Evolutionary conservation across 495 filamentous ascomycete genomes (phyloP), one percentile per base, ranked within the genome.

Genomic region (Tetracladium marchalianum): DNA sequence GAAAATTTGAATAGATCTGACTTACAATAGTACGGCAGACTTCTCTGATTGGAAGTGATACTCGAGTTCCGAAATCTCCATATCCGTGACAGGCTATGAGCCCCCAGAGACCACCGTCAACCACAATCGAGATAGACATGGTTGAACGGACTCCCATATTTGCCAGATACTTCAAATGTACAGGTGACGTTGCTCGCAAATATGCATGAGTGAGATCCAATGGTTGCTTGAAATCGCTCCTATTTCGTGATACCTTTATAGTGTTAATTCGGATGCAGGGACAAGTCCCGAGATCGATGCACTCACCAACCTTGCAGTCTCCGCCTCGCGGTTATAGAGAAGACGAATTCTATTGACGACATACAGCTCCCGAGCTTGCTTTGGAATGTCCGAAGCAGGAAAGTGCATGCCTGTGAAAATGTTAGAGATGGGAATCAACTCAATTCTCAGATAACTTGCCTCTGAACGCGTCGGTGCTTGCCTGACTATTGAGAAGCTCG

Each of bases 51-150:
- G 87, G 86, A 53, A 94, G 94, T 0, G 84, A 81, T 3, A 94
- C 86, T 24, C 89, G 71, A 85, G 90, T 92, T 0, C 85, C 85
- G 11, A 70, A 65, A 0, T 68, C 49, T 7, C 78, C 85, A 55
- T 94, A 90, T 2, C 78, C 74, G 57, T 95, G 88, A 46, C 86
- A 94, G 1, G 85, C 76, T 10, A 95, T 86, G 32, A 94, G 67
- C 0, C 89, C 88, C 88, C 88, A 95, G 0, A 93, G 67, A 44
- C 90, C 81, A 47, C 72, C 66, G 55, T 89, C 86, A 0, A 81
- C 81, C 44, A 84, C 88, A 54, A 93, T 82, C 6, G 86, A 90
- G 51, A 94, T 89, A 4, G 88, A 93, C 87, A 94, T 94, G 44
- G 86, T 90, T 1, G 86, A 80, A n/a, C 87, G 76, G 4, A 92